Base-by-base conservation (phyloP, 108 stramenopile species). In the Cyclotella choctawhatcheeana region DNA sequence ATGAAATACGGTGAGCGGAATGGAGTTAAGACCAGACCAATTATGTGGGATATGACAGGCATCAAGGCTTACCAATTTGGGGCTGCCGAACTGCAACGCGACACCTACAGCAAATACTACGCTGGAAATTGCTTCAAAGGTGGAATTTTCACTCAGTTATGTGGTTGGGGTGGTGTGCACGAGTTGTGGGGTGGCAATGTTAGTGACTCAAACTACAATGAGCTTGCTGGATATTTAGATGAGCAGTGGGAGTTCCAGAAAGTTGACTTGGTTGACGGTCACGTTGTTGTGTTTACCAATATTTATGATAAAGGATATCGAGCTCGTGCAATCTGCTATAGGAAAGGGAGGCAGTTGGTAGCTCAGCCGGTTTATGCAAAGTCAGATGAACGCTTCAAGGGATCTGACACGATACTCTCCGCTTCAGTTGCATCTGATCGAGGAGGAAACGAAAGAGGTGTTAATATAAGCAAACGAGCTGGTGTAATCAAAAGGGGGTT, bases 381-480 rank as follows among this genome's bases (percentile, higher is more conserved):
- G 5, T 68, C 58, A 64, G 76, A 71, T 52, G 5, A 56, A 21
- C 20, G 43, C 45, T 77, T 77, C 60, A 54, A 26, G 8, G 27
- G 69, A 31, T 35, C 22, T 16, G 58, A 77, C 31, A 71, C 76
- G 14, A 29, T 70, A 12, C 17, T 34, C 2, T 70, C 76, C 18
- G 76, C 76, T 35, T 70, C 69, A 20, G 37, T 77, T 40, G 76
- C 76, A n/a, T 44, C 76, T 40, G 76, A 77, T 62, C 30, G 76
- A 17, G 62, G 63, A 8, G 76, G 55, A 2, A 77, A 77, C 34
- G 76, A 77, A 43, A 35, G 69, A 47, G 68, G 34, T 5, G 76
- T 77, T 7, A 77, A 71, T 71, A 51, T 64, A 13, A 44, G 68
- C 53, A 77, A 76, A n/a, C 32, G 67, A 50, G 21, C 75, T 35